phyloP scores from a whole-genome alignment of 805 yeast species.

The Metschnikowia vanudenii region DNA sequence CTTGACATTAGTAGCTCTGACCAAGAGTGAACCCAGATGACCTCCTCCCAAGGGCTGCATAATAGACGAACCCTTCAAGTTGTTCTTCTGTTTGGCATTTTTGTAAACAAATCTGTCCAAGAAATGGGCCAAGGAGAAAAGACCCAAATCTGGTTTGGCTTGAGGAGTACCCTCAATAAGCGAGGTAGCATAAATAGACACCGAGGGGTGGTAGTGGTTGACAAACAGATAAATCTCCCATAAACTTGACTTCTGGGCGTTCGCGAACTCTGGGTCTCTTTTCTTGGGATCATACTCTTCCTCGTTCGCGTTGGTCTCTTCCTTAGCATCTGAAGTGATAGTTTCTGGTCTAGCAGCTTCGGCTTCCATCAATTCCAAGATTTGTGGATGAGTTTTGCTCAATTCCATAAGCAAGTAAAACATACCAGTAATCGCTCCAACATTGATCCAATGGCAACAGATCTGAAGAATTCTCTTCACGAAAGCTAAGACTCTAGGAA shows the following conservation, averaged over 20 bases:
- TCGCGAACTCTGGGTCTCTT: constrained; percentile 90
- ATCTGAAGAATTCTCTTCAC: constrained; percentile 87
- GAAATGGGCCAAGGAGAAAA: constrained; percentile 85
- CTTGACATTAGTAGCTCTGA: constrained; percentile 53
- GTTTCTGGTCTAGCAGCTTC: constrained; percentile 47
- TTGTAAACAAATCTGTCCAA: constrained; percentile 93
- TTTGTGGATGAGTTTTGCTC: constrained; percentile 59
- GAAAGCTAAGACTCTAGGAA: constrained; percentile 77
- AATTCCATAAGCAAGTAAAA: constrained; percentile 70
- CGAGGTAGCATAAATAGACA: constrained; percentile 72
- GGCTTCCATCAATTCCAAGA: constrained; percentile 59
- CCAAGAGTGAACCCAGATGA: constrained; percentile 66
- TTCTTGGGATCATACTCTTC: constrained; percentile 72
- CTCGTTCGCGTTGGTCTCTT: background rate
- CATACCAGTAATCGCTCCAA: constrained; percentile 88
- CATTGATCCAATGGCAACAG: constrained; percentile 79
- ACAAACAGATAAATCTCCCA: constrained; percentile 83
- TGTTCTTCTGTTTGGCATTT: constrained; percentile 77
- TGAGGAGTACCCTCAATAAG: constrained; percentile 50
- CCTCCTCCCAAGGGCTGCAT: constrained; percentile 97
- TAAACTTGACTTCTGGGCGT: constrained; percentile 74
- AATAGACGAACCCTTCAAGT: constrained; percentile 82
- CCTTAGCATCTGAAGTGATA: constrained; percentile 28
- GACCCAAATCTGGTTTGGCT: constrained; percentile 84
- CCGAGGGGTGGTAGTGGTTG: constrained; percentile 90